These are phyloP conservation scores for Arthromyces matolae DNA, from an alignment of 768 basidiomycete species.

Conservation along the genomic window DNA sequence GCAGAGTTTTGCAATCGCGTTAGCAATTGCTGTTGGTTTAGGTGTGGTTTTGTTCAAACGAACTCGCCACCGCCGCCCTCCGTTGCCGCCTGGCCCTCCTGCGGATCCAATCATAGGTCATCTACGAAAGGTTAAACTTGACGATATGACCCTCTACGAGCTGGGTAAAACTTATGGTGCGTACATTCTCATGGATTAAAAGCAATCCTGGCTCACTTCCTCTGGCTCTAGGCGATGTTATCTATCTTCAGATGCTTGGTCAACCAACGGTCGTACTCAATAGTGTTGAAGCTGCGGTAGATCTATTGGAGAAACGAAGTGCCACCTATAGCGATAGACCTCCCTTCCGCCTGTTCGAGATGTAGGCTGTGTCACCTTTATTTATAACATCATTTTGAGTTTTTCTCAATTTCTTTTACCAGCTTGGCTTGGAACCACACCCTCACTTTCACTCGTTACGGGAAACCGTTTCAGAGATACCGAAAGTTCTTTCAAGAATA, in stretches of 20 bases:
- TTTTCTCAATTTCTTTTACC: neutral
- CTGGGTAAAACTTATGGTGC: neutral
- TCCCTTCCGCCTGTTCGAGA: slow-evolving; percentile 9
- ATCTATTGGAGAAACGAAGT: slow-evolving; percentile 23
- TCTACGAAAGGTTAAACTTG: neutral
- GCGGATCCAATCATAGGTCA: neutral
- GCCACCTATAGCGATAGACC: slow-evolving; percentile 24
- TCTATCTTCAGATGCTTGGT: slow-evolving; percentile 20
- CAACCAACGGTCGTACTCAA: slow-evolving; percentile 20
- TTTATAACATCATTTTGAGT: neutral
- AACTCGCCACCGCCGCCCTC: neutral
- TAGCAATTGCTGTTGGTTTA: too few relatives aligned
- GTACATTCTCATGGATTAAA: neutral
- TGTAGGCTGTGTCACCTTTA: slow-evolving; percentile 9
- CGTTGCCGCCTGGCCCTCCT: neutral
- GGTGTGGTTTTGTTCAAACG: too few relatives aligned
- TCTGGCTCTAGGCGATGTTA: slow-evolving; percentile 18
- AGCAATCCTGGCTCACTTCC: neutral
- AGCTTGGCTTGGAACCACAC: neutral
- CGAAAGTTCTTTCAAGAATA: neutral
- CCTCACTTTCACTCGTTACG: neutral
- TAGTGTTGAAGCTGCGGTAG: slow-evolving; percentile 20
- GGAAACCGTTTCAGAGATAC: neutral
- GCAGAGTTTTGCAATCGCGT: too few relatives aligned
- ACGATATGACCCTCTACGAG: neutral